Conservation (phyloP, 441 rosid species). For the Arabidopsis hybrid region DNA sequence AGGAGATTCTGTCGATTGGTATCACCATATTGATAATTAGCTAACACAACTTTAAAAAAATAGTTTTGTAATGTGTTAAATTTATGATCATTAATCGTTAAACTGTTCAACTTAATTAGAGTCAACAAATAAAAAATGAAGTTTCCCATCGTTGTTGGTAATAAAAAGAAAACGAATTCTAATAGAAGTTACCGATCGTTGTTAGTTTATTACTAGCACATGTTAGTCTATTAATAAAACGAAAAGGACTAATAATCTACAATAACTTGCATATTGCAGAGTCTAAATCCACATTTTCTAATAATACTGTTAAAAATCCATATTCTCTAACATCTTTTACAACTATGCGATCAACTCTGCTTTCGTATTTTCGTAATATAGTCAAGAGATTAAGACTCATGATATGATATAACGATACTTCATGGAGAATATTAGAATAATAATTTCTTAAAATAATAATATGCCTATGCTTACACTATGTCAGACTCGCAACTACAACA, state of each 20-base stretch:
- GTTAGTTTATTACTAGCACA: background rate
- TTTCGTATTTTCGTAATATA: background rate
- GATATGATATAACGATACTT: background rate
- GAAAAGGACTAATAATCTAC: background rate
- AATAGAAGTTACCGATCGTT: background rate
- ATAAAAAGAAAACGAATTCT: background rate
- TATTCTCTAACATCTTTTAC: background rate
- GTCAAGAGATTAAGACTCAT: background rate
- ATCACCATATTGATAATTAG: background rate
- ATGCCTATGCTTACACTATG: background rate
- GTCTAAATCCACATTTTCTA: background rate
- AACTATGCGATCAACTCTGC: background rate
- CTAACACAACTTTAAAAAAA: background rate
- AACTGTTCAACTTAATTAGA: too few relatives aligned
- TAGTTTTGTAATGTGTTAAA: too few relatives aligned
- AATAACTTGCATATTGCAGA: background rate
- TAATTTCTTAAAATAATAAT: background rate
- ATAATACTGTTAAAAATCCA: background rate
- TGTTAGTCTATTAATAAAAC: background rate
- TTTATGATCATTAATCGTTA: too few relatives aligned
- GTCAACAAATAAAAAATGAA: too few relatives aligned
- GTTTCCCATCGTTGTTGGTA: background rate
- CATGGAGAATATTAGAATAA: background rate
- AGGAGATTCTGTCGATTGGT: background rate
- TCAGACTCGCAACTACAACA: constrained; percentile 16